Conservation (phyloP, 2,329 filamentous ascomycete genomes). For the Elsinoe necatrix region DNA sequence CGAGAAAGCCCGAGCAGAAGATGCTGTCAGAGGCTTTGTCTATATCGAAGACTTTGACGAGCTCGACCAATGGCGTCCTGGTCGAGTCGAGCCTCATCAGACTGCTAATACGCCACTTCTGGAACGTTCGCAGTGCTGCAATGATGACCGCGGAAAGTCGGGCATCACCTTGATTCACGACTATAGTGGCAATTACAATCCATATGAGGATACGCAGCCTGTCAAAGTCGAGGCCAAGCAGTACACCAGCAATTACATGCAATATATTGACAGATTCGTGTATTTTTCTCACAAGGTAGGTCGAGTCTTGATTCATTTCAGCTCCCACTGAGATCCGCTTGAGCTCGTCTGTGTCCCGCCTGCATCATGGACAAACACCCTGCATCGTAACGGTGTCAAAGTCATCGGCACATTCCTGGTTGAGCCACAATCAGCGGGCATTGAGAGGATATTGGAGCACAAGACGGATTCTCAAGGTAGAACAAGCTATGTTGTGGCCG, state of each 20-base stretch:
- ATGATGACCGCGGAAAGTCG: slow-evolving; percentile 18
- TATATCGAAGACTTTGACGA: slow-evolving; percentile 37
- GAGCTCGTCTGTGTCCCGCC: slow-evolving; percentile 38
- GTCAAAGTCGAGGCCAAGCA: slow-evolving; percentile 25
- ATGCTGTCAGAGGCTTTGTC: slow-evolving; percentile 32
- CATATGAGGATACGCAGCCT: slow-evolving; percentile 34
- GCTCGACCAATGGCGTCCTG: slow-evolving; percentile 28
- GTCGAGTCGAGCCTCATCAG: slow-evolving; percentile 30
- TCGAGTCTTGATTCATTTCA: too few relatives aligned
- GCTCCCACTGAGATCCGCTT: not conserved
- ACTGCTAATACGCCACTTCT: slow-evolving; percentile 34
- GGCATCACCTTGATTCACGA: slow-evolving; percentile 33
- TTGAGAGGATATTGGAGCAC: slow-evolving; percentile 26
- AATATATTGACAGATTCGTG: slow-evolving; percentile 37
- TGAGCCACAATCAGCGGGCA: slow-evolving; percentile 33
- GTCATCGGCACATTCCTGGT: slow-evolving; percentile 38
- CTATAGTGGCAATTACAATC: slow-evolving; percentile 37
- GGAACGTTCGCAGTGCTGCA: slow-evolving; percentile 17
- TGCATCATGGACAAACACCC: slow-evolving; percentile 38
- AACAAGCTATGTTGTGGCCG: slow-evolving; percentile 30
- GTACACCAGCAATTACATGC: slow-evolving; percentile 38
- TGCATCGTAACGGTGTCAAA: slow-evolving; percentile 41
- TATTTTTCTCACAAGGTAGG: slow-evolving; percentile 39
- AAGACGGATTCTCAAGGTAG: not conserved
- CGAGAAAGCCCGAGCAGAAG: slow-evolving; percentile 23